Conservation (phyloP, 768 basidiomycete genomes). For the Kwoniella shandongensis region DNA sequence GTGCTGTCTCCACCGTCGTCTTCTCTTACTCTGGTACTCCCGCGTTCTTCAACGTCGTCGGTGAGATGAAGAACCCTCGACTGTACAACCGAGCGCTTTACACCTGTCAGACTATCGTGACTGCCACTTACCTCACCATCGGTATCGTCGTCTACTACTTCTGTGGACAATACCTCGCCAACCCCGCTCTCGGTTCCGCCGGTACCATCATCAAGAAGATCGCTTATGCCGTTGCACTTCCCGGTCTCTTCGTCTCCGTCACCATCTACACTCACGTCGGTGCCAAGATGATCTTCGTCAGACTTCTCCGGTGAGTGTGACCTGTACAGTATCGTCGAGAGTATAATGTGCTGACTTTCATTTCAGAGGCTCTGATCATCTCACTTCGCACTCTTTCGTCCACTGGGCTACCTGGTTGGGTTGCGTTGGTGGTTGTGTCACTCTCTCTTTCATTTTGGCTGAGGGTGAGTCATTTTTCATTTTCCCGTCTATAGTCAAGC, state of each 20-base stretch:
- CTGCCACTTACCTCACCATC: constrained; percentile 26
- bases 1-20: constrained; percentile 30
- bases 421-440: constrained; percentile 14
- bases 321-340: no score
- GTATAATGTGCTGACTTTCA: not conserved
- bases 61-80: constrained; percentile 38
- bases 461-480: constrained; percentile 19
- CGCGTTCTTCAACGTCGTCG: constrained; percentile 31
- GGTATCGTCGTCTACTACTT: constrained; percentile 32
- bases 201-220: constrained; percentile 41
- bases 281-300: constrained; percentile 45
- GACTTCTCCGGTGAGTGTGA: constrained; percentile 30
- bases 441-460: constrained; percentile 19
- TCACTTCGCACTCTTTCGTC: constrained; percentile 11
- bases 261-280: constrained; percentile 31
- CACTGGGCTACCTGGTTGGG: constrained; percentile 22
- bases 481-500: no score
- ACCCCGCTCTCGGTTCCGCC: constrained; percentile 41
- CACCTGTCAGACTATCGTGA: constrained; percentile 44
- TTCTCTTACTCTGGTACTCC: constrained; percentile 36
- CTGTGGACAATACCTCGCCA: constrained; percentile 35
- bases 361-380: constrained; percentile 27
- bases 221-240: constrained; percentile 43
- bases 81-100: constrained; percentile 30
- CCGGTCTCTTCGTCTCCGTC: constrained; percentile 32